Percentiles rank a stretch among this genome's conserved stretches.
Evolutionary conservation across 371 early-diverging fungal genomes (phyloP).

Genomic region (Sporodiniella umbellata): DNA sequence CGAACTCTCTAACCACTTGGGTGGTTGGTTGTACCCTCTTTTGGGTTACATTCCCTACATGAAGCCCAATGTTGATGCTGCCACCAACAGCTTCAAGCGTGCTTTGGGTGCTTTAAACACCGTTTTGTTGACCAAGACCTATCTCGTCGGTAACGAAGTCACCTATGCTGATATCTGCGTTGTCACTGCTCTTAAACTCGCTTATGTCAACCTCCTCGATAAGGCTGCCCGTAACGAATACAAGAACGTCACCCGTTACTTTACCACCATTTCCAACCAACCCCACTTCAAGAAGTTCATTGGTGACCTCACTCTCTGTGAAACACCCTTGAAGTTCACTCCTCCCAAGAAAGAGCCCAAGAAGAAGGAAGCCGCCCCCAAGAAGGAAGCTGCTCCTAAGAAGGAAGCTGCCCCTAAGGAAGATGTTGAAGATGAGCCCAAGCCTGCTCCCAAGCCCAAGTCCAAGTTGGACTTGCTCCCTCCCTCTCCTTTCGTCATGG

Average conservation of each 20-base stretch:
- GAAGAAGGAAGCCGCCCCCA: conserved; percentile 60
- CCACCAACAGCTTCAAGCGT: conserved; percentile 51
- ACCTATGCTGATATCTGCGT: conserved; percentile 76
- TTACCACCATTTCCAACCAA: conserved; percentile 76
- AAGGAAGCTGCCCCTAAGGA: conserved; percentile 49
- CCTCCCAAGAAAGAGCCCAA: conserved; percentile 51
- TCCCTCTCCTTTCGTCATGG: conserved; percentile 76
- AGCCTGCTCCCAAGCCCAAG: conserved; percentile 87
- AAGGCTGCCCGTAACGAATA: conserved; percentile 69
- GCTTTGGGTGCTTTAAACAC: conserved; percentile 59
- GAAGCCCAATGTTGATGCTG: conserved; percentile 57
- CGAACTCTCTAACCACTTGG: conserved; percentile 36
- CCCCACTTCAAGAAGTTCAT: conserved; percentile 73
- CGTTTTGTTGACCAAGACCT: conserved; percentile 64
- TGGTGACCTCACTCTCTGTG: conserved; percentile 54
- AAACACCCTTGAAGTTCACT: conserved; percentile 34
- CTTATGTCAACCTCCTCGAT: conserved; percentile 47
- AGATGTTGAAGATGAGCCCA: conserved; percentile 46
- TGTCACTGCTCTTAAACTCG: conserved; percentile 44
- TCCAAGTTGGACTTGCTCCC: conserved; percentile 89
- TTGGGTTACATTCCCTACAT: conserved; percentile 54
- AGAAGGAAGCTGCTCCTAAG: conserved; percentile 46
- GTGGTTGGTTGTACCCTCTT: conserved; percentile 54
- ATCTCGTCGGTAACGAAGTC: conserved; percentile 76
- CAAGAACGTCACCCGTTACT: conserved; percentile 87